phyloP scores from a whole-genome alignment of 2,329 filamentous ascomycete genomes.

The Hymenoscyphus salicellus region DNA sequence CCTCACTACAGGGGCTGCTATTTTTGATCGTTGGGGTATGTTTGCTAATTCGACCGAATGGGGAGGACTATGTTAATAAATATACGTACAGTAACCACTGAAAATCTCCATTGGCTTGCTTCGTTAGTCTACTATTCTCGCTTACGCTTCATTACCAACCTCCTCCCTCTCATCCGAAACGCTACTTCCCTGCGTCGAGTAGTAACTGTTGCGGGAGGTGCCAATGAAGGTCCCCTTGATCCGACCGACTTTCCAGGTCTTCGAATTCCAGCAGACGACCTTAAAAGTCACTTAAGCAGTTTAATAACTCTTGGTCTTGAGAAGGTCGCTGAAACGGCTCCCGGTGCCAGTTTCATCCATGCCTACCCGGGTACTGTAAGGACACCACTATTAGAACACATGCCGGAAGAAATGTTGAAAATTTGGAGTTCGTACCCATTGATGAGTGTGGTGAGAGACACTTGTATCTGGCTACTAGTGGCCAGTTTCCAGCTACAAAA shows the following conservation, averaged over 20 bases:
- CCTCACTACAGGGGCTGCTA: slow-evolving; percentile 40
- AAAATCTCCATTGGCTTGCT: slow-evolving; percentile 51
- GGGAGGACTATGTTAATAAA: background rate
- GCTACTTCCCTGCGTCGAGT: slow-evolving; percentile 46
- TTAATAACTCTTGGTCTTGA: slow-evolving; percentile 25
- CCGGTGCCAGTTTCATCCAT: slow-evolving; percentile 26
- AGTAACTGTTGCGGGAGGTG: slow-evolving; percentile 38
- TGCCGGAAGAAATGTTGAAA: background rate
- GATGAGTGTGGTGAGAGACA: slow-evolving; percentile 29
- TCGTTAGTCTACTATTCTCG: slow-evolving; percentile 55
- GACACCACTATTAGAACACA: slow-evolving; percentile 10
- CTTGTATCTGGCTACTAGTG: slow-evolving; percentile 24
- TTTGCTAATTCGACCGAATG: background rate
- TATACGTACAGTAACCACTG: slow-evolving; percentile 45
- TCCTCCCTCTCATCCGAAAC: slow-evolving; percentile 53
- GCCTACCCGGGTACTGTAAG: slow-evolving; percentile 25
- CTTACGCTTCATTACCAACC: slow-evolving; percentile 51
- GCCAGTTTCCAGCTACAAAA: slow-evolving; percentile 12
- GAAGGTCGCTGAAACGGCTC: slow-evolving; percentile 18
- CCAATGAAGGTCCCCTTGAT: slow-evolving; percentile 23
- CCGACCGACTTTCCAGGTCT: slow-evolving; percentile 21
- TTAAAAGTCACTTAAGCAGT: slow-evolving; percentile 21
- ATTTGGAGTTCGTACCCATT: slow-evolving; percentile 11
- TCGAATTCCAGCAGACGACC: slow-evolving; percentile 11
- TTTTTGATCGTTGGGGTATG: slow-evolving; percentile 28